These are phyloP conservation scores for Dioszegia hungarica DNA, from an alignment of 768 basidiomycete species.

Conservation along the genomic window DNA sequence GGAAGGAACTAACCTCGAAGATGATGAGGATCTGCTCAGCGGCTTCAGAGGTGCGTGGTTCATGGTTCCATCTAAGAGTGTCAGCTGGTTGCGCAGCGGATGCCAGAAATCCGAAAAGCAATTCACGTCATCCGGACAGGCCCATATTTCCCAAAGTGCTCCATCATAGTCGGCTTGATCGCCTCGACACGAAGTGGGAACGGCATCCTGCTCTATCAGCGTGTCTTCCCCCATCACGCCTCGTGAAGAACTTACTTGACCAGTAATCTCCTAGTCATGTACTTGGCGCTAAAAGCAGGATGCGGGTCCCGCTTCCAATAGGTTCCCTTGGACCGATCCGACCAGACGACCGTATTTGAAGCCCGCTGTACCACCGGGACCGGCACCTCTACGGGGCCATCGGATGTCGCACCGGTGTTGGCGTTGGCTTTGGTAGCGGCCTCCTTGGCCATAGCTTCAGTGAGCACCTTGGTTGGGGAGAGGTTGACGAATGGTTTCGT, in stretches of 20 bases:
- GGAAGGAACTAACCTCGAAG: constrained; percentile 18
- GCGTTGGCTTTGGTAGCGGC: too few relatives aligned
- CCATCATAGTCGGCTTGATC: constrained; percentile 8
- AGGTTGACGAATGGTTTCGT: too few relatives aligned
- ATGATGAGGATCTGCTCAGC: constrained; percentile 25
- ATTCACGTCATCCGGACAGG: constrained; percentile 18
- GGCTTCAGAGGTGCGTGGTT: constrained; percentile 9
- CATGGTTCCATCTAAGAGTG: constrained; percentile 10
- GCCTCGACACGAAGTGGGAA: constrained; percentile 14
- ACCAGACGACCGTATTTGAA: too few relatives aligned
- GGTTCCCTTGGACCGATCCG: too few relatives aligned
- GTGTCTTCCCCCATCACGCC: neutral
- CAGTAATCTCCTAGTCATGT: constrained; percentile 14
- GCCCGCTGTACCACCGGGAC: too few relatives aligned
- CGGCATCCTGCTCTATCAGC: constrained; percentile 21
- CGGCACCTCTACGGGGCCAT: too few relatives aligned
- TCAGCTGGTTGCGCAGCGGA: constrained; percentile 12
- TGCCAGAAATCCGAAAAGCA: neutral
- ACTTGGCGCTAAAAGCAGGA: constrained; percentile 23
- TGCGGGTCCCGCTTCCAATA: constrained; percentile 16
- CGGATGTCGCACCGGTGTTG: too few relatives aligned
- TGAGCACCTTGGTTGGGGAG: too few relatives aligned
- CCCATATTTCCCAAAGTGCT: constrained; percentile 28
- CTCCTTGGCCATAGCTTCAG: too few relatives aligned
- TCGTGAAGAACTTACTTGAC: constrained; percentile 13